Evolutionary conservation across 1,284 basidiomycete species (phyloP).

Genomic region (Thecaphora thlaspeos): DNA sequence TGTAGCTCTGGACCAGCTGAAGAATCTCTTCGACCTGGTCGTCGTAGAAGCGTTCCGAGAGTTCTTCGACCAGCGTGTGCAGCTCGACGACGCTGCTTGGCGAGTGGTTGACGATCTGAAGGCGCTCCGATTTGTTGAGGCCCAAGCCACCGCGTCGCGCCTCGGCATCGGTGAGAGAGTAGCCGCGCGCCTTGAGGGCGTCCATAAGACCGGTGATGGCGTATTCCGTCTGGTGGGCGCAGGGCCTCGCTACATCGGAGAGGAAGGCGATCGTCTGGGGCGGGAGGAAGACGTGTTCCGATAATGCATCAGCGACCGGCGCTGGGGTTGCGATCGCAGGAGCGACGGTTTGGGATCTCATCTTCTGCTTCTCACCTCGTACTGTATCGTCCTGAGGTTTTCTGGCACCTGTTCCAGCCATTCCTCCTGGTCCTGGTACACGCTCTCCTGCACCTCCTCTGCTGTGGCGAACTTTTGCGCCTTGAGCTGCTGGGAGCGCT

Average conservation of each 20-base stretch:
- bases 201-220: conserved; percentile 70
- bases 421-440: conserved; percentile 24
- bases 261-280: conserved; percentile 77
- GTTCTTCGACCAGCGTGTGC: conserved; percentile 86
- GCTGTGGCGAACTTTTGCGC: conserved; percentile 53
- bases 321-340: conserved; percentile 7
- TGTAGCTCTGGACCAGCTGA: conserved; percentile 63
- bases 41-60: conserved; percentile 71
- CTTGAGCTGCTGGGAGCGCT: conserved; percentile 65
- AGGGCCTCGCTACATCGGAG: conserved; percentile 71
- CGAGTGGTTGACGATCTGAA: conserved; percentile 84
- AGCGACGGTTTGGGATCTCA: too few species aligned
- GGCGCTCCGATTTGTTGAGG: conserved; percentile 84
- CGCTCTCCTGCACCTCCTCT: conserved; percentile 52
- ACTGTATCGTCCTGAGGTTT: conserved; percentile 82
- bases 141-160: conserved; percentile 61
- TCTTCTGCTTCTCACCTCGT: conserved; percentile 83
- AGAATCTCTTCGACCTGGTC: conserved; percentile 72
- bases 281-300: background rate
- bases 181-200: conserved; percentile 60
- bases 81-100: conserved; percentile 80
- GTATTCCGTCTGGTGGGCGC: conserved; percentile 67
- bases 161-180: conserved; percentile 28
- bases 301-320: background rate
- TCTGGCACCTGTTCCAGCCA: conserved; percentile 59